Evolutionary conservation across 768 basidiomycete genomes (phyloP).

Genomic region (Lentinula sp.): DNA sequence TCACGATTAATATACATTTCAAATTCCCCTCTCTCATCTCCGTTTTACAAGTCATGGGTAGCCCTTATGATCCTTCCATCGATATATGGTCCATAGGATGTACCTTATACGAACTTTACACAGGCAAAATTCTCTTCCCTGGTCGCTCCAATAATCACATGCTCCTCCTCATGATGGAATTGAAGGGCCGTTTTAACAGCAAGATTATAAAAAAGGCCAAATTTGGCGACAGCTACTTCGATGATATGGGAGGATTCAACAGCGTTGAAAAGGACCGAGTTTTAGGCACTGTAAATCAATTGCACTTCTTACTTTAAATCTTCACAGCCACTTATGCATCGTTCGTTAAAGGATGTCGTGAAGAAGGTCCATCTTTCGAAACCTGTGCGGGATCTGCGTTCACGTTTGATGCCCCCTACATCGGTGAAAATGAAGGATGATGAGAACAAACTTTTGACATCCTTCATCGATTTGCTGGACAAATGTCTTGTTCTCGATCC

Average conservation of each 20-base stretch:
- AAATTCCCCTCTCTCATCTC: neutral
- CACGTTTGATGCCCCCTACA: conserved; percentile 75
- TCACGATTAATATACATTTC: neutral
- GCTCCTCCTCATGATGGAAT: conserved; percentile 96
- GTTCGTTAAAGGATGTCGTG: conserved; percentile 59
- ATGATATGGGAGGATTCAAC: conserved; percentile 84
- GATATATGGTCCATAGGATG: conserved; percentile 98
- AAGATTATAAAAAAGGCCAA: conserved; percentile 94
- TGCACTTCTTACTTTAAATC: neutral
- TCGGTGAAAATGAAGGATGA: conserved; percentile 83
- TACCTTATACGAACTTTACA: conserved; percentile 93
- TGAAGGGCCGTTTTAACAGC: conserved; percentile 88
- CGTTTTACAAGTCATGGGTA: conserved; percentile 71
- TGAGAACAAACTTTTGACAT: conserved; percentile 69
- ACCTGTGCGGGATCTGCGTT: conserved; percentile 73
- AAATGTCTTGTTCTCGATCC: conserved; percentile 89
- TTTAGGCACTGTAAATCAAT: conserved; percentile 70
- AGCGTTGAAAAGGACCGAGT: conserved; percentile 81
- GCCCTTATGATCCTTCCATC: conserved; percentile 89
- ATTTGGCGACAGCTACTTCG: conserved; percentile 91
- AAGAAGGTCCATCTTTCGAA: conserved; percentile 82
- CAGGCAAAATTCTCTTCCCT: conserved; percentile 96
- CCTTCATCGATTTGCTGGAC: conserved; percentile 88
- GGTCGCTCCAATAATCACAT: conserved; percentile 97
- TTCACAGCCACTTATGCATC: conserved; percentile 14